These are phyloP conservation scores for Bertia moriformis DNA, from an alignment of 2,329 filamentous ascomycete genomes.

Conservation along the genomic window DNA sequence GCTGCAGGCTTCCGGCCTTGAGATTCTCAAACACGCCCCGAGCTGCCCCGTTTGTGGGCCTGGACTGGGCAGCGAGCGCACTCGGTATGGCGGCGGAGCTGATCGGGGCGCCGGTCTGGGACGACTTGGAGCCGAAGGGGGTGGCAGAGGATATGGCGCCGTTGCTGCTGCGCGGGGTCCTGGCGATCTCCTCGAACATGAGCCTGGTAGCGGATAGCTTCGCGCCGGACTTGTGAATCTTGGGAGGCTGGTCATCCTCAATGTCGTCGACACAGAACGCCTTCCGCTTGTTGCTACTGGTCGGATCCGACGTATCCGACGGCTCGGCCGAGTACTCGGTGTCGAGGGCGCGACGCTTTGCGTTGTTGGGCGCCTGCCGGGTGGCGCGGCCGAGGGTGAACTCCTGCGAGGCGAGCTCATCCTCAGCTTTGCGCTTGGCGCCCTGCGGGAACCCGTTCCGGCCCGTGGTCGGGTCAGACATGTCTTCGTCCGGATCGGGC, in stretches of 20 bases:
- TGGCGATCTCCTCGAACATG: conserved; percentile 36
- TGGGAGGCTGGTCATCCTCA: conserved; percentile 28
- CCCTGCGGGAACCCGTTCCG: conserved; percentile 14
- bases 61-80: conserved; percentile 5
- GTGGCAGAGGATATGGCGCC: conserved; percentile 14
- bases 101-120: conserved; percentile 7
- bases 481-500: conserved; percentile 31
- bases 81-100: conserved; percentile 1
- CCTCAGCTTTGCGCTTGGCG: conserved; percentile 41
- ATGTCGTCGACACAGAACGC: conserved; percentile 25
- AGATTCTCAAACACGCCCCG: not conserved
- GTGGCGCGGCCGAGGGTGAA: conserved; percentile 15
- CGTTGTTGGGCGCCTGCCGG: conserved; percentile 21
- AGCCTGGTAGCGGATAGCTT: conserved; percentile 37
- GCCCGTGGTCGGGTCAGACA: conserved; percentile 11
- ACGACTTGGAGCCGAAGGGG: conserved; percentile 11
- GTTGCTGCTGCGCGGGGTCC: conserved; percentile 13
- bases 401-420: conserved; percentile 27
- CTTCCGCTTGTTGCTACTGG: conserved; percentile 40
- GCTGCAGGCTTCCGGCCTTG: not conserved
- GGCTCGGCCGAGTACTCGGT: conserved; percentile 20
- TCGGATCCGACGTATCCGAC: conserved; percentile 14
- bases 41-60: not conserved
- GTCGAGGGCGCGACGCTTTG: conserved; percentile 33
- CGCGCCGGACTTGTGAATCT: conserved; percentile 33